Percentiles rank a stretch among this genome's conserved stretches.
These are phyloP conservation scores for Irpex rosettiformis DNA, from an alignment of 1,284 basidiomycete genomes.

Conservation along the genomic window DNA sequence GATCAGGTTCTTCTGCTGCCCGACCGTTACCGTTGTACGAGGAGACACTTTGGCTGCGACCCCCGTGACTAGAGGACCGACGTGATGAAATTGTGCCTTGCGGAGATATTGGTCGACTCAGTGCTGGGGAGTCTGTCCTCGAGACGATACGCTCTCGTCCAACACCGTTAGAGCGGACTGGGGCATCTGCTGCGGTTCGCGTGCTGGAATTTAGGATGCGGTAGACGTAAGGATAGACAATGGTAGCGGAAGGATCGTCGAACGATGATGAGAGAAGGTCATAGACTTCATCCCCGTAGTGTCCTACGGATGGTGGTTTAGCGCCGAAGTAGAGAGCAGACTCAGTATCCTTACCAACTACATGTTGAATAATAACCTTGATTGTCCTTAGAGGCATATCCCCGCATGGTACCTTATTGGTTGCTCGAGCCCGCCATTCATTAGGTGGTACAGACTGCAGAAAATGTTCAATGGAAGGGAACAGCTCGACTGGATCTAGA, in stretches of 20 bases:
- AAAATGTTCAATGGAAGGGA: conserved; percentile 95
- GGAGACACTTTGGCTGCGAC: conserved; percentile 57
- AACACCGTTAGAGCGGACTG: conserved; percentile 37
- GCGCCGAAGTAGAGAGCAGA: background rate
- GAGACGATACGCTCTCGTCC: conserved; percentile 32
- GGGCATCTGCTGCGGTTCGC: conserved; percentile 37
- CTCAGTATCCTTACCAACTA: conserved; percentile 66
- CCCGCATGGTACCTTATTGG: conserved; percentile 88
- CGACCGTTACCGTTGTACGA: conserved; percentile 49
- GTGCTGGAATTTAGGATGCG: conserved; percentile 74
- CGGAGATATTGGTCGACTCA: conserved; percentile 62
- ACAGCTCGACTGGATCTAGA: conserved; percentile 84
- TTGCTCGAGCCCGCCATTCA: conserved; percentile 91
- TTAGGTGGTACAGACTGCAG: conserved; percentile 91
- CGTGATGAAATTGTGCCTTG: conserved; percentile 54
- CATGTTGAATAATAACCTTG: conserved; percentile 96
- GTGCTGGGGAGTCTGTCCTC: conserved; percentile 51
- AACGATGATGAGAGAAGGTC: conserved; percentile 75
- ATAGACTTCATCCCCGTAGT: conserved; percentile 79
- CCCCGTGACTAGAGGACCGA: conserved; percentile 55
- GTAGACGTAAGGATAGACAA: conserved; percentile 83
- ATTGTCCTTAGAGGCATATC: conserved; percentile 97
- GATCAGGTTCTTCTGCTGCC: conserved; percentile 69
- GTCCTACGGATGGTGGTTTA: conserved; percentile 40
- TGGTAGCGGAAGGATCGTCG: conserved; percentile 80